These are phyloP conservation scores for Rhizophagus sp. DNA, from an alignment of 192 early-diverging fungal genomes.

Conservation along the genomic window DNA sequence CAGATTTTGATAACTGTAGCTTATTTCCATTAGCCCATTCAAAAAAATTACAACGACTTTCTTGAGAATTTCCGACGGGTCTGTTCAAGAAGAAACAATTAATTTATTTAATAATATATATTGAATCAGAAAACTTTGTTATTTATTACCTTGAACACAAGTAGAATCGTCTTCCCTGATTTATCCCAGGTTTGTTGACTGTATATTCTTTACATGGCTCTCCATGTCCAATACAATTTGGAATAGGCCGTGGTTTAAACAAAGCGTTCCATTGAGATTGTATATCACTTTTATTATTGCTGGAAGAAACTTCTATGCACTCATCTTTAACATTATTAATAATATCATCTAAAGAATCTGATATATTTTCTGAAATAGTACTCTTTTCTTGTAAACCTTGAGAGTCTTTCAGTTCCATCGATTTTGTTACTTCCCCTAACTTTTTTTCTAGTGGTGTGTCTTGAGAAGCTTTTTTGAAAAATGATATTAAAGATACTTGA, in stretches of 20 bases:
- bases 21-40: slow-evolving; percentile 29
- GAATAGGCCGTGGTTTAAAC: slow-evolving; percentile 47
- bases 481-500: slow-evolving; percentile 3
- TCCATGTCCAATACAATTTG: slow-evolving; percentile 62
- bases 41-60: slow-evolving; percentile 36
- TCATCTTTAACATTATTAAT: neutral
- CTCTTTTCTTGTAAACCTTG: neutral
- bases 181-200: slow-evolving; percentile 72
- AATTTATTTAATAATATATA: neutral
- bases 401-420: too few species aligned
- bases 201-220: slow-evolving; percentile 62
- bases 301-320: neutral
- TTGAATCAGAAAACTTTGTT: neutral
- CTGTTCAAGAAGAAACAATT: slow-evolving; percentile 6
- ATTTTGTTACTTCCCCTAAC: neutral
- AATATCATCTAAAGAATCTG: neutral
- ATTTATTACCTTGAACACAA: slow-evolving; percentile 61
- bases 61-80: slow-evolving; percentile 31
- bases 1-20: neutral
- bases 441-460: neutral
- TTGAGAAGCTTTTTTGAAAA: slow-evolving; percentile 1
- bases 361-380: neutral
- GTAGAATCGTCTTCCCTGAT: slow-evolving; percentile 69
- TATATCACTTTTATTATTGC: neutral
- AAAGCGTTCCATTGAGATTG: slow-evolving; percentile 60